A percentile compares a stretch with the other conserved stretches of the same genome.
Conservation (phyloP, 2,329 filamentous ascomycete species). For the Trichoderma harzianum region DNA sequence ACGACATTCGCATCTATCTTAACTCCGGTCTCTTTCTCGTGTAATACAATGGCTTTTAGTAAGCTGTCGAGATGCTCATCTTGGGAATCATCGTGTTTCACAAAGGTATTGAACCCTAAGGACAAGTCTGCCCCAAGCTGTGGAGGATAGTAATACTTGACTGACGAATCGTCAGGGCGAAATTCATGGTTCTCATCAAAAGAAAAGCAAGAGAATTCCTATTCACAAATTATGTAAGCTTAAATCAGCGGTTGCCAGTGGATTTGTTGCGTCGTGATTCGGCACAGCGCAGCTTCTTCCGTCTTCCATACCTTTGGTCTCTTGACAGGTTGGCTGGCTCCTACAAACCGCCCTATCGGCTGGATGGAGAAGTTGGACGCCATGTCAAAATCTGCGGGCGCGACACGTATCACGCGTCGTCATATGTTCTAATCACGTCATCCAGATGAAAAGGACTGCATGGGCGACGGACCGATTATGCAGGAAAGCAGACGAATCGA, state of each 20-base stretch:
- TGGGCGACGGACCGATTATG: neutral
- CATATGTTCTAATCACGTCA: neutral
- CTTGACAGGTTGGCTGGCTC: slow-evolving; percentile 66
- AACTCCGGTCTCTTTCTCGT: slow-evolving; percentile 66
- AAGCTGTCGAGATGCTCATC: slow-evolving; percentile 88
- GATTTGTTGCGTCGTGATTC: neutral
- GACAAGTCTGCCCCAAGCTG: slow-evolving; percentile 69
- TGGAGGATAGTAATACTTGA: slow-evolving; percentile 87
- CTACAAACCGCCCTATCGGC: slow-evolving; percentile 66
- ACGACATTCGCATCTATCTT: slow-evolving; percentile 74
- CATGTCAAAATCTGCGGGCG: slow-evolving; percentile 22
- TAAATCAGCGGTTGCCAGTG: neutral
- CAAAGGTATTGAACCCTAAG: slow-evolving; percentile 75
- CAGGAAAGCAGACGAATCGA: neutral
- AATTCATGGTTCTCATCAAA: slow-evolving; percentile 83
- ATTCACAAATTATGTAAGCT: neutral
- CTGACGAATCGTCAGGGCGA: slow-evolving; percentile 69
- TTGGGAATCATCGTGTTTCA: slow-evolving; percentile 74
- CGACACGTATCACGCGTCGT: neutral
- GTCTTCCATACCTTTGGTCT: slow-evolving; percentile 60
- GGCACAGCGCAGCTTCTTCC: neutral
- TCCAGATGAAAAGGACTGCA: neutral
- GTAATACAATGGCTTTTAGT: slow-evolving; percentile 67
- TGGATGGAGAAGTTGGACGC: slow-evolving; percentile 58
- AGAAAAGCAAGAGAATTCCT: slow-evolving; percentile 93